A percentile compares a stretch with the other conserved stretches of the same genome.
Conservation (phyloP, 2,329 filamentous ascomycete genomes). For the Erysiphe pulchra region DNA sequence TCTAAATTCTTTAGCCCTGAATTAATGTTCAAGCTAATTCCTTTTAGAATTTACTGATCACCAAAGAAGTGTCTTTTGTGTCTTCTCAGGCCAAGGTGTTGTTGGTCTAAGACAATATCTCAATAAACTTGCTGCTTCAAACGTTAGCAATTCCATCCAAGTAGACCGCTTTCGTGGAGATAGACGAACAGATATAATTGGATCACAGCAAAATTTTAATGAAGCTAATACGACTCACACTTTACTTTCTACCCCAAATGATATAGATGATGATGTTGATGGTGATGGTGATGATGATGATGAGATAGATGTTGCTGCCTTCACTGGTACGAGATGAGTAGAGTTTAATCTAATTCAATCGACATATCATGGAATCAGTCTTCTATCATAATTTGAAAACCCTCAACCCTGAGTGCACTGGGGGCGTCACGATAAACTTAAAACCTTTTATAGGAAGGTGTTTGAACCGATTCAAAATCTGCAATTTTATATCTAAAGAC, state of each 20-base stretch:
- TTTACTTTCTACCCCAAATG: background rate
- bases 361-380: too few species aligned
- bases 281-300: conserved; percentile 8
- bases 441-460: background rate
- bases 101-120: conserved; percentile 51
- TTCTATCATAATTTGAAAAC: too few species aligned
- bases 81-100: conserved; percentile 80
- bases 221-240: background rate
- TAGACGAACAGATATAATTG: conserved; percentile 17
- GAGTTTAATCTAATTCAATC: background rate
- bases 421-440: background rate
- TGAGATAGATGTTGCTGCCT: conserved; percentile 3
- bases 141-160: background rate
- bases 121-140: conserved; percentile 27
- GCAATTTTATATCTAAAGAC: background rate
- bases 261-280: conserved; percentile 5
- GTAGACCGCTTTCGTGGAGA: conserved; percentile 26
- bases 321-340: background rate
- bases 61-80: conserved; percentile 86
- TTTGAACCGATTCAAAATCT: background rate
- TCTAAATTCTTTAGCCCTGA: too few species aligned
- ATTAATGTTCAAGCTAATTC: background rate
- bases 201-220: background rate
- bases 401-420: background rate
- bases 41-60: conserved; percentile 74